These are phyloP conservation scores for Arctium lappa DNA, from an alignment of 129 eudicot species.

Conservation along the genomic window DNA sequence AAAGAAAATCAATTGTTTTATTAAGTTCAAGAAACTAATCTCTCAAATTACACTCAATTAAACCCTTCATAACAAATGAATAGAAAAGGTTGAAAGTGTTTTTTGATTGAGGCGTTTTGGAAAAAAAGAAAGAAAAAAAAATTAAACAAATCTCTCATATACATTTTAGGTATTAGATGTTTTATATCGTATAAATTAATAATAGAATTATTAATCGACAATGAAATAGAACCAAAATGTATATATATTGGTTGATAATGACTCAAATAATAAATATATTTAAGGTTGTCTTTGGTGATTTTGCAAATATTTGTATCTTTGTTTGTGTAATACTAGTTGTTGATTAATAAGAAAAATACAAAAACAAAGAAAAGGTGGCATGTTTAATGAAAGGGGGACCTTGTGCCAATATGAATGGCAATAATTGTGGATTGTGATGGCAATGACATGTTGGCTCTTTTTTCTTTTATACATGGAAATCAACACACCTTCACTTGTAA, in stretches of 20 bases:
- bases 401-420: conserved; percentile 6
- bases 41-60: too few relatives aligned
- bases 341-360: neutral
- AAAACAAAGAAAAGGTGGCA: too few relatives aligned
- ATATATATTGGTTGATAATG: neutral
- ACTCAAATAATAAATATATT: neutral
- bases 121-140: too few relatives aligned
- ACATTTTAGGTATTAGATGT: too few relatives aligned
- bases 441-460: conserved; percentile 12
- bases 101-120: too few relatives aligned
- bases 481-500: conserved; percentile 39
- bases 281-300: neutral
- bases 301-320: too few relatives aligned
- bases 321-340: neutral
- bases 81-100: too few relatives aligned
- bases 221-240: neutral
- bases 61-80: too few relatives aligned
- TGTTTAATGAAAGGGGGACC: neutral
- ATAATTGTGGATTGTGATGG: conserved; percentile 34
- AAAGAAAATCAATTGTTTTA: too few relatives aligned
- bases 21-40: too few relatives aligned
- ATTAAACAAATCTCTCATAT: too few relatives aligned
- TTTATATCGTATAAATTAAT: too few relatives aligned
- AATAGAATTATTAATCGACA: neutral
- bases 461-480: conserved; percentile 30